Evolutionary conservation across 2,329 filamentous ascomycete genomes (phyloP).

Genomic region (Sporothrix pseudoabietina): DNA sequence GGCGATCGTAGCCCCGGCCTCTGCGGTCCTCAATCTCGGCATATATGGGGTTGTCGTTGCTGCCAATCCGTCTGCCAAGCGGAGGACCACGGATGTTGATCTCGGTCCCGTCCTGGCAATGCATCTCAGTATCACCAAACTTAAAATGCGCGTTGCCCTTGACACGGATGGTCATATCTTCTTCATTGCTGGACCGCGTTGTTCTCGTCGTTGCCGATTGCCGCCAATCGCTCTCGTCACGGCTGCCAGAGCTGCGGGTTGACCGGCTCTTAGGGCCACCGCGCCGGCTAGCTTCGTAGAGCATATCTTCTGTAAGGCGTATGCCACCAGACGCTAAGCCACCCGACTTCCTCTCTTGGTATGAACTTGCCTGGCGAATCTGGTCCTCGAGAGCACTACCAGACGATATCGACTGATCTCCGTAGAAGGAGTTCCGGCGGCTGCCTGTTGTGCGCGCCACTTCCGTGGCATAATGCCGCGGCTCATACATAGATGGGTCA

Average conservation of each 20-base stretch:
- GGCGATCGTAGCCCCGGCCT: constrained; percentile 48
- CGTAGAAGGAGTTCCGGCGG: constrained; percentile 49
- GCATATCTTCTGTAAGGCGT: constrained; percentile 57
- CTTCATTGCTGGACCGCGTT: constrained; percentile 58
- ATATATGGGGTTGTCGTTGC: constrained; percentile 56
- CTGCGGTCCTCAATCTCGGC: constrained; percentile 54
- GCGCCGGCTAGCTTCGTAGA: constrained; percentile 55
- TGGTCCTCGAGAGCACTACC: constrained; percentile 47
- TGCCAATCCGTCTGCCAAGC: constrained; percentile 34
- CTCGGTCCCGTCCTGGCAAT: constrained; percentile 61
- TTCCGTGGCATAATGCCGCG: constrained; percentile 47
- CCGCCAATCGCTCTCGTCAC: constrained; percentile 65
- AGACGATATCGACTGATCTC: constrained; percentile 40
- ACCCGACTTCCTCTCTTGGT: constrained; percentile 57
- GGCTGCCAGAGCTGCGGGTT: constrained; percentile 61
- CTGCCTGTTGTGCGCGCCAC: constrained; percentile 39
- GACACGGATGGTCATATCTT: constrained; percentile 64
- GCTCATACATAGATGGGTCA: constrained; percentile 46
- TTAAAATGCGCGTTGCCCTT: constrained; percentile 59
- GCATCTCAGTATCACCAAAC: constrained; percentile 60
- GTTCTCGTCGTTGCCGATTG: constrained; percentile 64
- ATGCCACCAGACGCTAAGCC: constrained; percentile 43
- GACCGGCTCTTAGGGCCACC: constrained; percentile 57
- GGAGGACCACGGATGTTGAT: constrained; percentile 52
- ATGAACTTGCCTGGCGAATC: constrained; percentile 49